These are phyloP conservation scores for Exophiala spinifera DNA, from an alignment of 2,329 filamentous ascomycete genomes.

Conservation along the genomic window DNA sequence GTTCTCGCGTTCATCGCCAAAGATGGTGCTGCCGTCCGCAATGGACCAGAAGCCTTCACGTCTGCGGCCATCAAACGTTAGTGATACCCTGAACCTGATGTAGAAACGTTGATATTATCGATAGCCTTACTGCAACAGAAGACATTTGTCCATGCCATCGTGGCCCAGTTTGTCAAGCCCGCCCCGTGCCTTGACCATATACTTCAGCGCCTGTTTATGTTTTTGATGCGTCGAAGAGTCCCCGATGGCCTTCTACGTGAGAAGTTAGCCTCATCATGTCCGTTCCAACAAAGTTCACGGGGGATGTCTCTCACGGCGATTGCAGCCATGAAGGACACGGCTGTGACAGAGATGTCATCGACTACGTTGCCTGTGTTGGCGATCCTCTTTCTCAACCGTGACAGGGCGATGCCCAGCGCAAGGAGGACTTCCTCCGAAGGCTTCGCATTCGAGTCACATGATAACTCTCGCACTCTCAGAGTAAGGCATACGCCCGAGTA, in stretches of 20 bases:
- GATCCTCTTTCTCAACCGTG: neutral
- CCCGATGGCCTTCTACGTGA: neutral
- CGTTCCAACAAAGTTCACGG: neutral
- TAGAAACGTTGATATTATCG: too few species aligned
- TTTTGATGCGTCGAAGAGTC: neutral
- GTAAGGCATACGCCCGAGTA: neutral
- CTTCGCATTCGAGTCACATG: neutral
- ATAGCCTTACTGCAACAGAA: neutral
- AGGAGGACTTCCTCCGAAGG: neutral
- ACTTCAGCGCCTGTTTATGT: neutral
- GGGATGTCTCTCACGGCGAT: neutral
- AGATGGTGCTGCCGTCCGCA: neutral
- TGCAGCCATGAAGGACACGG: neutral
- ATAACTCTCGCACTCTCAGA: neutral
- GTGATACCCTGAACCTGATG: too few species aligned
- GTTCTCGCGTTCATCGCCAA: neutral
- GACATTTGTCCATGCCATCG: neutral
- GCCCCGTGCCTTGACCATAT: neutral
- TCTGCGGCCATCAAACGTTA: too few species aligned
- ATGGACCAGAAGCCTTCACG: neutral
- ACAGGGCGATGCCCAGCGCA: neutral
- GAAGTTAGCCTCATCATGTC: neutral
- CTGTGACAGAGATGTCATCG: neutral
- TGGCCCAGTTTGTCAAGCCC: neutral
- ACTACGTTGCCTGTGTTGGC: neutral